Conservation (phyloP, 192 early-diverging fungal species). For the Linnemannia schmuckeri region DNA sequence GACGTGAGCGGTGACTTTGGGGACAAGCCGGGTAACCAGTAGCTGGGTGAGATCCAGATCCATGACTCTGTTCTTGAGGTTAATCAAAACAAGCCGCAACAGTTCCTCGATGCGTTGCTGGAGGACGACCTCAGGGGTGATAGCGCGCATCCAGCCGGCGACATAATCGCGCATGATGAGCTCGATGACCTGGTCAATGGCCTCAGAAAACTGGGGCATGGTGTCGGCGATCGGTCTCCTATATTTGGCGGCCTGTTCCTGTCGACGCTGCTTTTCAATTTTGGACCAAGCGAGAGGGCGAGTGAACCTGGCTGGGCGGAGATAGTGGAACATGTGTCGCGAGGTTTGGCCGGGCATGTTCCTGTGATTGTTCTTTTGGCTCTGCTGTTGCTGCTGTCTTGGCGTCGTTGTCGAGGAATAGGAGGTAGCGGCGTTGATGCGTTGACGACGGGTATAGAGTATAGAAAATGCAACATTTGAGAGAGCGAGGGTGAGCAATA, state of each 20-base stretch:
- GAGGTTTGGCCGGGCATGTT: slow-evolving; percentile 39
- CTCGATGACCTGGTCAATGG: slow-evolving; percentile 62
- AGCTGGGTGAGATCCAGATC: slow-evolving; percentile 73
- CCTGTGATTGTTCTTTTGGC: neutral
- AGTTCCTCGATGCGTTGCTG: slow-evolving; percentile 63
- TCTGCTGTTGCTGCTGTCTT: neutral
- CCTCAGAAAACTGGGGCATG: slow-evolving; percentile 50
- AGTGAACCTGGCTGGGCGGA: slow-evolving; percentile 50
- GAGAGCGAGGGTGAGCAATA: slow-evolving; percentile 32
- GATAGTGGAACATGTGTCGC: slow-evolving; percentile 34
- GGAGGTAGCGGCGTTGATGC: neutral
- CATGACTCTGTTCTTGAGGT: slow-evolving; percentile 58
- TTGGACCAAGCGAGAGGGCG: slow-evolving; percentile 39
- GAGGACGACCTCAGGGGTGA: slow-evolving; percentile 62
- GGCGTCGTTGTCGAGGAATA: neutral
- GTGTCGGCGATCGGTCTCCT: slow-evolving; percentile 38
- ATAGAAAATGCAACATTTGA: slow-evolving; percentile 51
- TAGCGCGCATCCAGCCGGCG: slow-evolving; percentile 65
- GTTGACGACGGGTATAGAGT: slow-evolving; percentile 38
- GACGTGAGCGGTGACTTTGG: slow-evolving; percentile 80
- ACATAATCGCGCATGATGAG: slow-evolving; percentile 72
- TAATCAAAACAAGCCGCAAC: slow-evolving; percentile 55
- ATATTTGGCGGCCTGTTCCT: slow-evolving; percentile 50
- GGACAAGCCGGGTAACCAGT: slow-evolving; percentile 72
- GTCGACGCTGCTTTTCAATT: slow-evolving; percentile 30